Base-by-base conservation (phyloP, 352 stramenopile genomes). In the Nothophytophthora sp. region DNA sequence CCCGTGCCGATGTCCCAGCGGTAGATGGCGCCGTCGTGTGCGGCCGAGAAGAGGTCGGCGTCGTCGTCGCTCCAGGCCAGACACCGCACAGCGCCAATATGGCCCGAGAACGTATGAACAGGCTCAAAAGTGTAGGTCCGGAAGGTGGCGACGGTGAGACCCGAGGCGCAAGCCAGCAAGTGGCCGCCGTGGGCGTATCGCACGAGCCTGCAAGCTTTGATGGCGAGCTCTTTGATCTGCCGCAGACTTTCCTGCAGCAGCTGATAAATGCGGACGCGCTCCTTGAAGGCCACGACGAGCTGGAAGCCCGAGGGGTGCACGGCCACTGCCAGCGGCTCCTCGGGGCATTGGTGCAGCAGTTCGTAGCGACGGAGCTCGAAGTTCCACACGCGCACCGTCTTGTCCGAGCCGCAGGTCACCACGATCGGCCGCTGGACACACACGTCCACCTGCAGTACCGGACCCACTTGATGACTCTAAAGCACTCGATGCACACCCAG, bases 361-460 rank as follows among this genome's bases (percentile, higher is more conserved):
- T 93, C 83, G 46, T 90, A 92, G 13, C 67, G 38, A 13, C 48
- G 45, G 4, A 81, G 25, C n/a, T 88, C 69, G 36, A 88, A 93
- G 54, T 97, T 96, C 91, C 90, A 97, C 10, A 97, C 55, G 25
- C 90, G 72, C 13, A 97, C 61, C 2, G 80, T 93, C 34, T 87
- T 86, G 63, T 98, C 90, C 0, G 73, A 61, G 15, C 88, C 88
- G 29, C 82, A 94, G 5, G 88, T 90, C 1, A 70, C 87, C 3
- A 97, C 19, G 20, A 96, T 72, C 8, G 84, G 83, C 10, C 94
- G 88, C 35, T 90, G 82, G 18, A 96, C 51, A 55, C 90, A 96
- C 0, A 81, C 65, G 46, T 97, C 86, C 2, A 93, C 47, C 37
- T 89, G 86, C 11, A 97, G 45, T 10, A 93, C 63, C 1, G 63